Evolutionary conservation across 192 early-diverging fungal species (phyloP), one percentile per base, ranked within the genome.

Genomic region (Jimgerdemannia flammicorona): DNA sequence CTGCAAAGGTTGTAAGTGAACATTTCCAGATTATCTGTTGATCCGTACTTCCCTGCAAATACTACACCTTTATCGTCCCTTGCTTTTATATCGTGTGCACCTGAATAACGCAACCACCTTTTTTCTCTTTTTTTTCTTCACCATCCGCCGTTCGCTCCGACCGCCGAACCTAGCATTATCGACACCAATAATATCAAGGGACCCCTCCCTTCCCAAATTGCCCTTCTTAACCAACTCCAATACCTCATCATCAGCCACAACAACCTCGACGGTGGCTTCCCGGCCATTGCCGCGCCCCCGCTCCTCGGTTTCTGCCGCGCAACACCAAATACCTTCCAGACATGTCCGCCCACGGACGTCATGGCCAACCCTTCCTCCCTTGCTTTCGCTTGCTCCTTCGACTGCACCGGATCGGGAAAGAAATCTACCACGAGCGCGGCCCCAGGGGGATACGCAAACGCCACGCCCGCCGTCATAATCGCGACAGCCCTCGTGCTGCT

Each of bases 321-420:
- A 64, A 14, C 44, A 1, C 81, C 74, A 17, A 82, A 79, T 44
- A 67, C 70, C 49, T 79, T 82, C 72, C 72, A 79, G 41, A 70
- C 67, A 17, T 82, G 78, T 66, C 77, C 75, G 29, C 68, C 69
- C 7, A 4, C 40, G 3, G 19, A 67, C 19, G 63, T 74, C 10
- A 17, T 76, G 8, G 69, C 70, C 11, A 63, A 79, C 70, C 67
- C 66, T 8, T 64, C 73, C 29, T 74, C 71, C 40, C 41, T 83
- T 39, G 81, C 81, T 17, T 77, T 69, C 67, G 69, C 72, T 43
- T 83, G 81, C n/a, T 72, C 74, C 17, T 10, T 83, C 3, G 68
- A 83, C 43, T 79, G 81, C 44, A 42, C 40, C 8, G 20, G 10
- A 29, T 29, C 29, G 29, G 29, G 29, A 29, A 29, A 29, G 29